Evolutionary conservation across 176 grass and related monocot genomes (phyloP), one percentile per base, ranked within the genome.

Genomic region (Cenchrus purpureus): DNA sequence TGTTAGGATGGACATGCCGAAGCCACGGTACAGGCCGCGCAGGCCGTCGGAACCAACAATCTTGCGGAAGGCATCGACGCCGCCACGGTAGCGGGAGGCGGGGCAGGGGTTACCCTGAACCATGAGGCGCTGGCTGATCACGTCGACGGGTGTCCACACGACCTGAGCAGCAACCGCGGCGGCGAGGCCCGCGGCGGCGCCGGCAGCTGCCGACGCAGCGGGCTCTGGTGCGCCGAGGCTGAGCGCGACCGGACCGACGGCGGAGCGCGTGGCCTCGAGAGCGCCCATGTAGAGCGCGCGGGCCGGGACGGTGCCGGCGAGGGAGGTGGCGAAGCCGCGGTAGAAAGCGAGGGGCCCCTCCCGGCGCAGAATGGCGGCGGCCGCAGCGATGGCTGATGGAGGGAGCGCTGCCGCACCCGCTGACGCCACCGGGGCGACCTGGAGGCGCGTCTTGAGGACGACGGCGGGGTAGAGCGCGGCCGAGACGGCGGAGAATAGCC

Each of bases 61-160:
- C 86, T 96, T 96, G 74, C 84, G 86, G 86, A 91, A 97, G 55
- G 87, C 89, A 57, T 93, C 91, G 42, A 93, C 67, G 48, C 91
- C 91, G 8, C 94, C 91, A 14, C 42, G 71, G 89, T 97, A 97
- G 71, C 70, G 81, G 22, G 80, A 87, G 68, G 79, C 56, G 2
- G 73, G 74, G 45, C 89, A 85, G 40, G 79, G 44, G 62, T 91
- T 92, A 17, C 91, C 78, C 78, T 94, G 94, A 62, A 97, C 89
- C 94, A 94, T 97, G 79, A 97, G 87, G 76, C 91, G 85, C 74
- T 97, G 89, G 87, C 94, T 91, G 44, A 97, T 85, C 31, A 97
- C 89, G 77, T 97, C 91, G 14, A 97, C 56, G 1, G 94, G 89
- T 28, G 94, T 97, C 94, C 94, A 97, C 15, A 97, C 91, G 14